Evolutionary conservation across 305 asterid species (phyloP), one percentile per base, ranked within the genome.

Genomic region (Fraxinus angustifolia): DNA sequence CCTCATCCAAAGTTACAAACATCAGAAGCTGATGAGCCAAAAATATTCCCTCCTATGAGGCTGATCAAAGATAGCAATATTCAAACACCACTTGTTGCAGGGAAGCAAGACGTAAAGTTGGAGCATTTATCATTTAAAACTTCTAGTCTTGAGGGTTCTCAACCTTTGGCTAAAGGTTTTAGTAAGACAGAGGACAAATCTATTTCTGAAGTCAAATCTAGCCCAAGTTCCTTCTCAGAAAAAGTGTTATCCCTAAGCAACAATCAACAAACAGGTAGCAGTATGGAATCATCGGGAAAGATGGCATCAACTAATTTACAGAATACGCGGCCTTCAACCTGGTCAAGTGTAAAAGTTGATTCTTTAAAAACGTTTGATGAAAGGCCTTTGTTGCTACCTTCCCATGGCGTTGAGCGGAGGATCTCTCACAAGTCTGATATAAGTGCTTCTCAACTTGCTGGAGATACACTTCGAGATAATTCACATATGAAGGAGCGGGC

Each of bases 401-500:
- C 75, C 76, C 38, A 79, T 33, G 67, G 48, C 40, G 48, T 58
- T 78, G 83, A 81, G 42, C 35, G 53, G 75, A 80, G 72, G 77
- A 48, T 30, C 73, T 76, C 83, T 56, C 83, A 70, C 78, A 78
- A 30, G 71, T 60, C 83, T 33, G 76, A 42, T 80, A 86, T 4
- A 73, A 80, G 40, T 78, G 21, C 80, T 4, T 70, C 85, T 73
- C 90, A 76, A 78, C 77, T 88, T 77, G 58, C 86, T 82, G 90
- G 91, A 78, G 84, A 76, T 84, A 77, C 81, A 74, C 84, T 31
- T 45, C 89, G 68, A 71, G 82, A 81, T 76, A 79, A 89, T 86
- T 80, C 89, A 48, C 85, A 78, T 62, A 6, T 78, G 48, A 90
- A 88, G 83, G 92, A 90, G 85, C 84, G 82, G 75, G 78, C 83